Conservation (phyloP, 495 filamentous ascomycete genomes). For the Penicillium riverlandense region DNA sequence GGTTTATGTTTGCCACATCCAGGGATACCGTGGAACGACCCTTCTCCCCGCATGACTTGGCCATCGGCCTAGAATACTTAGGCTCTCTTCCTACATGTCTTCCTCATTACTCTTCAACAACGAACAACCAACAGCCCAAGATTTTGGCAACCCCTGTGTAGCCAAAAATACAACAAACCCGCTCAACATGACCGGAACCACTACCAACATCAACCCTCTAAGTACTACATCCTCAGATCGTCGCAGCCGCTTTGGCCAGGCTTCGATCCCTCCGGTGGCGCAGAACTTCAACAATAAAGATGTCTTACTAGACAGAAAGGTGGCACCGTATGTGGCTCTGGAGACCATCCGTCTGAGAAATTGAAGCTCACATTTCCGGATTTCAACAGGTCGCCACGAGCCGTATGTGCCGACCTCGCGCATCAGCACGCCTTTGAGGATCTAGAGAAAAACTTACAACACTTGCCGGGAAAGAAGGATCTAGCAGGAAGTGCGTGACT, state of each 20-base stretch:
- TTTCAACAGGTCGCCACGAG: constrained; percentile 10
- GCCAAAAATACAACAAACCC: neutral
- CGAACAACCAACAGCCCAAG: too few species aligned
- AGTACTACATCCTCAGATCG: constrained; percentile 11
- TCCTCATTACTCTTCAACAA: too few species aligned
- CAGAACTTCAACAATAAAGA: constrained; percentile 8
- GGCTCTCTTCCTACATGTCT: too few species aligned
- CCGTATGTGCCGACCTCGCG: constrained; percentile 16
- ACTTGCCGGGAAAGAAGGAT: constrained; percentile 4
- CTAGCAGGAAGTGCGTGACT: constrained; percentile 5
- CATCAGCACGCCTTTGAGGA: constrained; percentile 21
- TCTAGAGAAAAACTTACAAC: constrained; percentile 16
- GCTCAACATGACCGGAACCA: constrained; percentile 12
- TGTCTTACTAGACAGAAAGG: constrained; percentile 9
- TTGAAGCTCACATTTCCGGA: neutral
- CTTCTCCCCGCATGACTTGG: too few species aligned
- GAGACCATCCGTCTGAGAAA: neutral
- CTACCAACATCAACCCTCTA: constrained; percentile 11
- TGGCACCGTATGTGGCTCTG: constrained; percentile 15
- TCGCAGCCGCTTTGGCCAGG: constrained; percentile 5
- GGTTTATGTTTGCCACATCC: too few species aligned
- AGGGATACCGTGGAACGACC: too few species aligned
- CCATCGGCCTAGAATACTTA: too few species aligned
- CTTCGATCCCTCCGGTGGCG: neutral
- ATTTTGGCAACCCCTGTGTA: too few species aligned